Base-by-base conservation (phyloP, 495 filamentous ascomycete genomes). In the Amniculicola lignicola region DNA sequence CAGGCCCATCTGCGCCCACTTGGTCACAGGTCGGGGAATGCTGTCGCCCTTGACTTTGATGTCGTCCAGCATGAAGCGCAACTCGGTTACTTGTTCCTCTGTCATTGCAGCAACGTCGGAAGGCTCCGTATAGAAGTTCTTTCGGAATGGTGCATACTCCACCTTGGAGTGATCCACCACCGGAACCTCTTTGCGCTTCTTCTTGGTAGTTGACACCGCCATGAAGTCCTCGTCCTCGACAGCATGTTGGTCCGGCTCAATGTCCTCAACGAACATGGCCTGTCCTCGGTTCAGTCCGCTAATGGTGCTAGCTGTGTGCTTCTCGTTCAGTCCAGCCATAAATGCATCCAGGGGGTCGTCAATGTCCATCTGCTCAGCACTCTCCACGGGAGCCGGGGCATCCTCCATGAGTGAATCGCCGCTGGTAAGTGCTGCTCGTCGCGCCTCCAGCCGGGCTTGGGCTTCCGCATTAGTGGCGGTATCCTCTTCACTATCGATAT, bases 181-280 rank as follows among this genome's bases (percentile, higher is more conserved):
- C 5, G 92, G 91, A 11, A 97, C 84, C 57, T 99, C 93, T 69
- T 96, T 95, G 77, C 95, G 97, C 78, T 96, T 98, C 67, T 88
- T 88, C 38, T 79, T 88, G 14, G 89, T 84, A 73, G 94, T 86
- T 31, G 89, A 86, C 21, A 96, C 79, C 61, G 96, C 88, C 64
- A 92, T 84, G 47, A 94, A 86, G 16, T 89, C 82, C 63, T 87
- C 84, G 28, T 80, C 77, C 36, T 86, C 86, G 14, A 89, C 77
- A 2, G 88, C 83, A 21, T 85, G 83, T 51, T 88, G 79, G 46
- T 19, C 83, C 25, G 82, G 83, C 41, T 93, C 88, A 35, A 94
- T 84, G 45, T 89, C 86, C 51, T 92, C 90, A 35, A 79, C 82
- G 65, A 94, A 93, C 56, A 95, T 83, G n/a, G 89, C 81, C 70